Base-by-base conservation (phyloP, 805 yeast genomes). In the Hanseniaspora meyeri region DNA sequence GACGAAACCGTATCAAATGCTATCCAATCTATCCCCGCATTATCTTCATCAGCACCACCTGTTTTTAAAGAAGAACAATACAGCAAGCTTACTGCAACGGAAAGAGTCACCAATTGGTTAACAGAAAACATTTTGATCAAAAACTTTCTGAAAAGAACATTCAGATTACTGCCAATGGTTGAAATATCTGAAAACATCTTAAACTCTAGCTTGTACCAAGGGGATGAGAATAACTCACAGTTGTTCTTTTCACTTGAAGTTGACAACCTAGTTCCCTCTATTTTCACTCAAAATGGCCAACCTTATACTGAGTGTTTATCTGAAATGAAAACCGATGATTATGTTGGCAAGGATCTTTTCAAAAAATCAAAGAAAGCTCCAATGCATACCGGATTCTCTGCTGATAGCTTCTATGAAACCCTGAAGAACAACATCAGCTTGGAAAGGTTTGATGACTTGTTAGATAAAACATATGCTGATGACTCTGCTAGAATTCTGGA, bases 341-440 rank as follows among this genome's bases (percentile, higher is more conserved):
- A 32, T 32, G 45, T 24, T 11, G 16, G 14, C 14, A 16, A 11
- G 16, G 49, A 34, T 19, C 11, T 16, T 19, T 8, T 19, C 2
- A 8, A 46, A 16, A 16, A 34, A 12, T 3, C 4, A 10, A 34
- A 46, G 19, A 9, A 24, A 8, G 5, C 14, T 1, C 19, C 31
- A 16, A 8, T 24, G 6, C 4, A 17, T 32, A 8, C 8, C 17
- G 31, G 3, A 1, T 53, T 53, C 32, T 53, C 57, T 16, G 47
- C 46, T 0, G 57, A 53, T 14, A 27, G 36, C 16, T 53, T 53
- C 39, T 53, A 53, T 53, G 40, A 53, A 27, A 29, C 51, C 12
- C 32, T 53, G 24, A 49, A 45, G 29, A 38, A 20, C 32, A 49
- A 37, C 31, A 40, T 50, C 19, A 38, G 36, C 32, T 29, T 40